Base-by-base conservation (phyloP, 768 basidiomycete genomes). In the Cubamyces lactineus region DNA sequence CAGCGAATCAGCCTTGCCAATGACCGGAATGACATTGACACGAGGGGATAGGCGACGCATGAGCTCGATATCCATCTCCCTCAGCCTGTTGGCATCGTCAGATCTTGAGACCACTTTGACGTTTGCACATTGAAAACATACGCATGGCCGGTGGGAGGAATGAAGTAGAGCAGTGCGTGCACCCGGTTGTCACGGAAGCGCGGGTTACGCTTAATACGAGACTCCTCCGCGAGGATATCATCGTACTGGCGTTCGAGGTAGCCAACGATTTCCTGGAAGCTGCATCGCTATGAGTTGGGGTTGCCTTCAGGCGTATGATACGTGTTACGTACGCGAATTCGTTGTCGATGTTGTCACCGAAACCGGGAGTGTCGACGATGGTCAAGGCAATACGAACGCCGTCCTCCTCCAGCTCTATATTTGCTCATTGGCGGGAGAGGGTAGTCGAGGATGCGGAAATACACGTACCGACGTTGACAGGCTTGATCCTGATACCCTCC, bases 221-320 rank as follows among this genome's bases (percentile, higher is more conserved):
- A 96, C 79, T 99, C 97, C 75, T 98, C 96, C 4, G 96, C 96
- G 66, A 99, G 82, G 72, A 98, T 96, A 70, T 99, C 96, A 64
- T 99, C 97, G 77, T 98, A 98, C 86, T 98, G 96, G 56, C 96
- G 88, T 75, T 99, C 97, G 66, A 99, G 87, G 78, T 98, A 85
- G 64, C 92, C 92, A 53, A 96, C 89, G 67, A 99, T 98, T 75
- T 98, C 97, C 75, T 92, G 90, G 78, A 98, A 99, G 57, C 96
- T 98, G 67, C 23, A 56, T 34, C 17, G 23, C n/a, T 23, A 48
- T 34, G 21, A 47, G 12, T 5, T 7, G 21, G 41, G 34, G 34
- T 21, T 43, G 21, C 39, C 47, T 62, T 19, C 41, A 11, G 28
- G 46, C 49, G 11, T 1, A 47, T 54, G 24, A 46, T 46, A 53